A percentile compares a stretch with the other conserved stretches of the same genome.
These are phyloP conservation scores for Talaromyces marneffei DNA, from an alignment of 2,329 filamentous ascomycete species.

Conservation along the genomic window DNA sequence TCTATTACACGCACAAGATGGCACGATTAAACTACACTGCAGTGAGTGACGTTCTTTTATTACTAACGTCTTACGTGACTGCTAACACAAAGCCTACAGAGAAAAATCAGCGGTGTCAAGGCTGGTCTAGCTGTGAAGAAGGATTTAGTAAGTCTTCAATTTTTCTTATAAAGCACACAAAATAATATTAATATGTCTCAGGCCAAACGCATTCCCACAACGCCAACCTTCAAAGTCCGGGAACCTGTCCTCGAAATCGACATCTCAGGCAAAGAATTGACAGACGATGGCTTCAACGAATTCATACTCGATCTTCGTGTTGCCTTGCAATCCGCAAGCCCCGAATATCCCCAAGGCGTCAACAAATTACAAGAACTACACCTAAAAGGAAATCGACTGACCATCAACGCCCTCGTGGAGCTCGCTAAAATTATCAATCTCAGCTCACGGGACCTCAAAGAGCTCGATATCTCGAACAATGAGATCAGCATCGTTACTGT, in stretches of 20 bases:
- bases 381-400: slow-evolving; percentile 42
- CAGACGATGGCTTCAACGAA: slow-evolving; percentile 40
- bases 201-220: slow-evolving; percentile 32
- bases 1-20: slow-evolving; percentile 23
- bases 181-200: slow-evolving; percentile 15
- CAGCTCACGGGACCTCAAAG: slow-evolving; percentile 41
- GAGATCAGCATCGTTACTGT: slow-evolving; percentile 31
- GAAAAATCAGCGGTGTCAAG: slow-evolving; percentile 42
- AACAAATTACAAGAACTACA: slow-evolving; percentile 44
- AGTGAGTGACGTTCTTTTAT: slow-evolving; percentile 21
- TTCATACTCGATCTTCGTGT: slow-evolving; percentile 40
- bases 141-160: slow-evolving; percentile 32
- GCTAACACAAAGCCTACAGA: slow-evolving; percentile 25
- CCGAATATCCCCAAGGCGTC: slow-evolving; percentile 24
- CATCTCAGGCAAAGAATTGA: slow-evolving; percentile 41
- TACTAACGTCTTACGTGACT: neutral
- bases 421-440: slow-evolving; percentile 39
- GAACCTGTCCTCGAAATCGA: slow-evolving; percentile 42
- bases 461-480: slow-evolving; percentile 45
- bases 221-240: slow-evolving; percentile 19
- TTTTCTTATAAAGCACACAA: too few relatives aligned
- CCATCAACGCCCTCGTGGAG: slow-evolving; percentile 34
- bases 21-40: slow-evolving; percentile 37
- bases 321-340: slow-evolving; percentile 33
- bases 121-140: slow-evolving; percentile 42